Percentiles rank a stretch among this genome's conserved stretches.
Evolutionary conservation across 192 early-diverging fungal species (phyloP).

Genomic region (Entomortierella lignicola): DNA sequence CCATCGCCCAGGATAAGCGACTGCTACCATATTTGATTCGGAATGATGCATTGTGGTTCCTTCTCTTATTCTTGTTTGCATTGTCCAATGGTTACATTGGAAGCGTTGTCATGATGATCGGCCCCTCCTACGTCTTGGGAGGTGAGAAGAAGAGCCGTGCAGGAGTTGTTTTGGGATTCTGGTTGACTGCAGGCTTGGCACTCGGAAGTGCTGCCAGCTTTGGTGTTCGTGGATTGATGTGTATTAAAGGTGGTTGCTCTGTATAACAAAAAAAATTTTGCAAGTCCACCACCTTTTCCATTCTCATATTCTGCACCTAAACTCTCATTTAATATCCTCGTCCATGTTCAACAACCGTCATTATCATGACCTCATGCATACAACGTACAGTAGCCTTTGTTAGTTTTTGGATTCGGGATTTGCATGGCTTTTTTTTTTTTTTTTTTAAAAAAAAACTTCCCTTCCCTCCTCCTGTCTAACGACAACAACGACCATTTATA

Average conservation of each 20-base stretch:
- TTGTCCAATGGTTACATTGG: slow-evolving; percentile 75
- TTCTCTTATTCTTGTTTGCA: slow-evolving; percentile 68
- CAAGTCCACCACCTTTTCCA: no score
- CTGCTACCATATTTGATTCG: slow-evolving; percentile 56
- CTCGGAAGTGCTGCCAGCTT: slow-evolving; percentile 73
- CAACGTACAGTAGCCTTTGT: no score
- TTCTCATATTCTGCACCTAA: no score
- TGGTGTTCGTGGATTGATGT: slow-evolving; percentile 56
- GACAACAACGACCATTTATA: no score
- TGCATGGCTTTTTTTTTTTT: no score
- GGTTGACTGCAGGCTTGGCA: slow-evolving; percentile 72
- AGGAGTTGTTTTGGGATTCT: slow-evolving; percentile 76
- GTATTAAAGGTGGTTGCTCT: slow-evolving; percentile 34
- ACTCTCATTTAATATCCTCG: no score
- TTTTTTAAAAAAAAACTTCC: no score
- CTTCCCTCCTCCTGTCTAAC: no score
- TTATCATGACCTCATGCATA: no score
- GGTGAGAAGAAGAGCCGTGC: slow-evolving; percentile 65
- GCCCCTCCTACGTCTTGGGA: slow-evolving; percentile 52
- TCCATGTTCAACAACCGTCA: no score
- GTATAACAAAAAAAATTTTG: neutral
- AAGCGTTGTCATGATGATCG: slow-evolving; percentile 73
- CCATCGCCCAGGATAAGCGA: slow-evolving; percentile 46
- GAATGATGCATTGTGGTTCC: slow-evolving; percentile 62
- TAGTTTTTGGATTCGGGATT: no score